A percentile compares a stretch with the other conserved stretches of the same genome.
Evolutionary conservation across 176 grass and related monocot species (phyloP).

Genomic region (Triticum monococcum): DNA sequence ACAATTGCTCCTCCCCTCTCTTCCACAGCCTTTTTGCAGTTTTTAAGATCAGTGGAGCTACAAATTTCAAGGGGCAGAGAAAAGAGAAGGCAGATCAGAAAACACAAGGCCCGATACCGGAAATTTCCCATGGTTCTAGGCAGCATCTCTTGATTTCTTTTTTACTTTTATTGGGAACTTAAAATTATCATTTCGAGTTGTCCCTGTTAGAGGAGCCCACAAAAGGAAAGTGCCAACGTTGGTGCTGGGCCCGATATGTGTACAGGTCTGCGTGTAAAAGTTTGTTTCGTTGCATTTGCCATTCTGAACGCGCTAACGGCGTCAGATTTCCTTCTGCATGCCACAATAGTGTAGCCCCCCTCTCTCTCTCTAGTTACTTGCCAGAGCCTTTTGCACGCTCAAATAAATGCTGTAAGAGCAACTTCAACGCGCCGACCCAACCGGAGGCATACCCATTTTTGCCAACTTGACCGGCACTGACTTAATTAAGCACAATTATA

Average conservation of each 20-base stretch:
- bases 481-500: no score
- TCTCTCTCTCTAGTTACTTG: not conserved
- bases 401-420: not conserved
- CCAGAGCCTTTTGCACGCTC: not conserved
- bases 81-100: constrained; percentile 34
- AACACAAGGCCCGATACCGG: constrained; percentile 41
- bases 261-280: constrained; percentile 15
- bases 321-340: not conserved
- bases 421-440: no score
- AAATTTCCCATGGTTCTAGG: constrained; percentile 55
- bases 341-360: not conserved
- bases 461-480: no score
- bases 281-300: constrained; percentile 32
- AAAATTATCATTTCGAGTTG: constrained; percentile 45
- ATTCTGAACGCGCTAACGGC: constrained; percentile 8
- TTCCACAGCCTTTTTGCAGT: constrained; percentile 28
- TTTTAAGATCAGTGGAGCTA: constrained; percentile 40
- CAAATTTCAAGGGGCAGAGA: constrained; percentile 34
- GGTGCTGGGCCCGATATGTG: constrained; percentile 30
- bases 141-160: constrained; percentile 35
- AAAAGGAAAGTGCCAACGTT: constrained; percentile 43
- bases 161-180: constrained; percentile 37
- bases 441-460: no score
- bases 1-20: constrained; percentile 2
- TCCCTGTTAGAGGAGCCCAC: constrained; percentile 52